Evolutionary conservation across 306 rosid species (phyloP).

Genomic region (Corylus heterophylla): DNA sequence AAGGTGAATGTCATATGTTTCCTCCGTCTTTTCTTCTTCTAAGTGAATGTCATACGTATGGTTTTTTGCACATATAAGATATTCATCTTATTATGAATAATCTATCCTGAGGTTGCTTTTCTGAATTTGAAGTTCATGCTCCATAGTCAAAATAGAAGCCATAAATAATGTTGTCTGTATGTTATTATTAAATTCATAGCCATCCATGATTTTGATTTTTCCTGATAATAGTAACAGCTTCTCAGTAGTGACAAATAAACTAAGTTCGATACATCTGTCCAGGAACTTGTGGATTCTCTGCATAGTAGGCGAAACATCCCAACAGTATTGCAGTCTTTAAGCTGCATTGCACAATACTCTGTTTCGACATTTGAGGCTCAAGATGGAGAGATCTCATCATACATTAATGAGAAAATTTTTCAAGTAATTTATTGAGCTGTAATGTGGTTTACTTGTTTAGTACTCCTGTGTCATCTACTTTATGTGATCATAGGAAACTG

Average conservation of each 20-base stretch:
- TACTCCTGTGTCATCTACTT: constrained; percentile 24
- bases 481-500: constrained; percentile 21
- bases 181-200: background rate
- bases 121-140: background rate
- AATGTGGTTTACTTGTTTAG: constrained; percentile 23
- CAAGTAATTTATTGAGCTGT: constrained; percentile 55
- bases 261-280: constrained; percentile 25
- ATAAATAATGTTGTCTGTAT: background rate
- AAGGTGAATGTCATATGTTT: background rate
- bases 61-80: background rate
- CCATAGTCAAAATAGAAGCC: background rate
- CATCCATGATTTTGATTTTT: background rate
- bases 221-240: constrained; percentile 23
- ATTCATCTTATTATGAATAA: background rate
- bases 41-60: background rate
- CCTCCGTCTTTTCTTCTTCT: background rate
- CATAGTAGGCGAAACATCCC: constrained; percentile 58
- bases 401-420: constrained; percentile 59
- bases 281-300: constrained; percentile 66
- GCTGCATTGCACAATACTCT: constrained; percentile 77
- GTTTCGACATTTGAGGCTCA: constrained; percentile 63
- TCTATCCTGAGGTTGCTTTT: background rate
- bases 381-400: constrained; percentile 56
- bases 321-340: constrained; percentile 85
- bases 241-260: constrained; percentile 10